Conservation (phyloP, 257 asterid genomes). For the Solanum arcanum region DNA sequence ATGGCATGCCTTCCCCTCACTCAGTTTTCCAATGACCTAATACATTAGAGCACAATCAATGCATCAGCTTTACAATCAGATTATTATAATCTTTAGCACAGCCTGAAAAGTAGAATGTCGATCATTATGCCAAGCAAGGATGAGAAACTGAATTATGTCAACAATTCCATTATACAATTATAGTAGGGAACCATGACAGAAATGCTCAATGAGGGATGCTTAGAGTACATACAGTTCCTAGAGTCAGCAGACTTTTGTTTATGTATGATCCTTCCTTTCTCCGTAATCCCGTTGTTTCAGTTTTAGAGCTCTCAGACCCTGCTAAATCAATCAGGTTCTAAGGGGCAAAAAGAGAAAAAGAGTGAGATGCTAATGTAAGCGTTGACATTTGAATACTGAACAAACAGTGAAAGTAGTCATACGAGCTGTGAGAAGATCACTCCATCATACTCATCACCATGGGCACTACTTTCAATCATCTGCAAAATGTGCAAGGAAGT, state of each 20-base stretch:
- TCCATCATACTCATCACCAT: conserved; percentile 15
- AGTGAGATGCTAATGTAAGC: neutral
- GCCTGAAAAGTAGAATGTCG: neutral
- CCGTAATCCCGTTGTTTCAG: conserved; percentile 17
- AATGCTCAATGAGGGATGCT: neutral
- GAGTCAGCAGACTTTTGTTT: conserved; percentile 18
- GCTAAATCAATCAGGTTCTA: conserved; percentile 90
- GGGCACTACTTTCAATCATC: conserved; percentile 17
- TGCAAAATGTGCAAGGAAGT: neutral
- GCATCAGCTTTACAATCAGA: neutral
- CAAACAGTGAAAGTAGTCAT: conserved; percentile 5
- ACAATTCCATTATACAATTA: neutral
- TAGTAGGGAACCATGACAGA: neutral
- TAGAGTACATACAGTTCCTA: conserved; percentile 15
- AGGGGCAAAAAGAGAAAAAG: conserved; percentile 10
- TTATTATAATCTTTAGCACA: neutral
- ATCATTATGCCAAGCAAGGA: neutral
- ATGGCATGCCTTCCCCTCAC: conserved; percentile 96
- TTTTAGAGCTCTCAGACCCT: conserved; percentile 20
- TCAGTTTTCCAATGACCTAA: conserved; percentile 95
- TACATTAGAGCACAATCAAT: conserved; percentile 1
- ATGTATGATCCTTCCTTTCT: conserved; percentile 20
- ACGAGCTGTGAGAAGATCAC: conserved; percentile 12
- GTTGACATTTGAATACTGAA: neutral
- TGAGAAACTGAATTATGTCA: neutral